Conservation (phyloP, 805 yeast species). For the Suhomyces emberorum region DNA sequence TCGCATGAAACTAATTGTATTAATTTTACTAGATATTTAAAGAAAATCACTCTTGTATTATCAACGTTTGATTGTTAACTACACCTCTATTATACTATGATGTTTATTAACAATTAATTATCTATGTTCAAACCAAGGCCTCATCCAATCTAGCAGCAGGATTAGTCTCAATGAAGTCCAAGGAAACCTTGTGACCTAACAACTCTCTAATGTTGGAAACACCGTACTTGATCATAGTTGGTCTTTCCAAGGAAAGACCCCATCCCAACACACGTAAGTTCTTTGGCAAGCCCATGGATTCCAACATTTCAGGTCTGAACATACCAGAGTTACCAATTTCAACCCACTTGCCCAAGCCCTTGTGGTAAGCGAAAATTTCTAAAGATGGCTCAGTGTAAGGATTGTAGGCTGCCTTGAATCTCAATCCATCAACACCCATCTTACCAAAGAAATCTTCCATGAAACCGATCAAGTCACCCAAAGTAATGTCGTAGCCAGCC, state of each 20-base stretch:
- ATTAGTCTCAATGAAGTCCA: conserved; percentile 91
- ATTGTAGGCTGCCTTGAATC: conserved; percentile 98
- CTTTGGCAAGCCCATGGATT: conserved; percentile 95
- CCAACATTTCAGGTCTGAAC: conserved; percentile 99
- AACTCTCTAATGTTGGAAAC: conserved; percentile 95
- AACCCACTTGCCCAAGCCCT: conserved; percentile 93
- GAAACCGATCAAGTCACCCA: conserved; percentile 96
- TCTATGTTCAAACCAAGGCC: conserved; percentile 27
- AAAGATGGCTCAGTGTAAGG: conserved; percentile 99
- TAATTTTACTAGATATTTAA: too few species aligned
- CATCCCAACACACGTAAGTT: conserved; percentile 93
- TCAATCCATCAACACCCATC: conserved; percentile 94
- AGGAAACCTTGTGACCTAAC: conserved; percentile 92
- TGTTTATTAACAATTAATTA: background rate
- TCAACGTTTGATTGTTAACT: too few species aligned
- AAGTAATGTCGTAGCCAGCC: conserved; percentile 91
- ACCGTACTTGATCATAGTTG: conserved; percentile 97
- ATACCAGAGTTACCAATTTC: conserved; percentile 99
- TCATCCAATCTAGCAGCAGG: conserved; percentile 96
- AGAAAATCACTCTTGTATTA: too few species aligned
- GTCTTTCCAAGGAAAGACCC: conserved; percentile 97
- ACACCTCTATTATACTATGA: too few species aligned
- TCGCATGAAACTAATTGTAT: too few species aligned
- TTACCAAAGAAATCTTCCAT: conserved; percentile 95
- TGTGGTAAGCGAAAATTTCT: conserved; percentile 97